Evolutionary conservation across 2,329 filamentous ascomycete genomes (phyloP).

Genomic region (Ophidiomyces ophidiicola): DNA sequence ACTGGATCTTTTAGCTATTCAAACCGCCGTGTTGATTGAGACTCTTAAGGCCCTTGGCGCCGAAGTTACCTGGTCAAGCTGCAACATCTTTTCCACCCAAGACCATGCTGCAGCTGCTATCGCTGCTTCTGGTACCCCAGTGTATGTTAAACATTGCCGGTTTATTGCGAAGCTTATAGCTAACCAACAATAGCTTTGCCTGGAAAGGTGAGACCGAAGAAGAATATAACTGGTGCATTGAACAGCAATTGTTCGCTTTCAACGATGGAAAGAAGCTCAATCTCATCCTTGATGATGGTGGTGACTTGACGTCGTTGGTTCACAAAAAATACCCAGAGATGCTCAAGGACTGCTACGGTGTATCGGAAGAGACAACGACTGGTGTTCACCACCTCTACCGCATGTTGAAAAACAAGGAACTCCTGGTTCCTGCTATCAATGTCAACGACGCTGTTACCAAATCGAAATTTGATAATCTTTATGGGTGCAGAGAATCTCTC

Average conservation of each 20-base stretch:
- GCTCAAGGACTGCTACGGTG: conserved; percentile 96
- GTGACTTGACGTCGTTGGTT: conserved; percentile 89
- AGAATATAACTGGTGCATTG: conserved; percentile 98
- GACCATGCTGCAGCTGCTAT: conserved; percentile 97
- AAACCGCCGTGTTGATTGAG: conserved; percentile 98
- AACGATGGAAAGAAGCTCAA: conserved; percentile 94
- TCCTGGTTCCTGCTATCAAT: conserved; percentile 93
- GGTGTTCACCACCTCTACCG: conserved; percentile 99
- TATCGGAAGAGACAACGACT: conserved; percentile 98
- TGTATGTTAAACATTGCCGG: conserved; percentile 37
- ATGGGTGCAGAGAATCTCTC: conserved; percentile 97
- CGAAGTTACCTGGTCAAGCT: conserved; percentile 96
- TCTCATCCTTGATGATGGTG: conserved; percentile 97
- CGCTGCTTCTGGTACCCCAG: conserved; percentile 81
- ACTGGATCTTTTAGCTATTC: conserved; percentile 52
- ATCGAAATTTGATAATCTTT: conserved; percentile 99
- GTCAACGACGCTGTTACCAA: conserved; percentile 99
- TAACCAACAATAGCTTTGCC: conserved; percentile 41
- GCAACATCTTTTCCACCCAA: conserved; percentile 99
- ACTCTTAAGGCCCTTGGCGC: conserved; percentile 88
- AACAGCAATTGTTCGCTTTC: conserved; percentile 95
- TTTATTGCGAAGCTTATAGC: conserved; percentile 12
- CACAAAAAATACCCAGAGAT: conserved; percentile 97
- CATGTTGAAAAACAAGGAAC: conserved; percentile 83
- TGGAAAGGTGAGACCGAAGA: conserved; percentile 95